Evolutionary conservation across 1,284 basidiomycete genomes (phyloP), one percentile per base, ranked within the genome.

Genomic region (Microbotryum intermedium): DNA sequence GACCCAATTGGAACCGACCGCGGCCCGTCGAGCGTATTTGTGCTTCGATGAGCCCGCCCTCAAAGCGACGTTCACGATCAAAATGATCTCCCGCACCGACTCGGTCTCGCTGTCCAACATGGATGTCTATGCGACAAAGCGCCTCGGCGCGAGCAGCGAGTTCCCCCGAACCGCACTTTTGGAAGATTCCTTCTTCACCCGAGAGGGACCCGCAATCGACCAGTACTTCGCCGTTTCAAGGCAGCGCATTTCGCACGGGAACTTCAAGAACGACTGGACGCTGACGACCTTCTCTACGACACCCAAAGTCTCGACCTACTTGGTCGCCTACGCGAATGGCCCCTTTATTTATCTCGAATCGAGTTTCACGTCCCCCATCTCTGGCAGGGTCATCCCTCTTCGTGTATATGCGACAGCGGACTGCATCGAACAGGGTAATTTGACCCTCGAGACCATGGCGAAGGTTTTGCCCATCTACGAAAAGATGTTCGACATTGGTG

Each of bases 41-140:
- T 78, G 78, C 66, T 97, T 90, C 88, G 94, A 97, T 73, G 94
- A 97, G 74, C 94, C 94, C 20, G 80, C 84, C 26, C 80, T 95
- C 71, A 97, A 97, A 76, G 87, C 92, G 8, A 91, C 85, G 4
- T 95, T 88, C 75, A 79, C 59, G 30, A 79, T 97, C 69, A 86
- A 85, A 18, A 80, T 97, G 79, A 83, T 98, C 68, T 90, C 90
- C 39, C 84, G 85, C 63, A 73, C 73, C 16, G 78, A 77, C n/a
- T 76, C 78, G 48, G 71, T 69, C 30, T 73, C 75, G 4, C 75
- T 93, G 62, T 86, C 85, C 77, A 97, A 97, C 78, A 95, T 94
- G 90, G 83, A 82, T 23, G 83, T 86, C 69, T 75, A 79, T 8
- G 74, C 75, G 56, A 71, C 72, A 5, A 73, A 73, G 0, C 48